Evolutionary conservation across 352 stramenopile species (phyloP), one percentile per base, ranked within the genome.

Genomic region (Phytophthora chlamydospora): DNA sequence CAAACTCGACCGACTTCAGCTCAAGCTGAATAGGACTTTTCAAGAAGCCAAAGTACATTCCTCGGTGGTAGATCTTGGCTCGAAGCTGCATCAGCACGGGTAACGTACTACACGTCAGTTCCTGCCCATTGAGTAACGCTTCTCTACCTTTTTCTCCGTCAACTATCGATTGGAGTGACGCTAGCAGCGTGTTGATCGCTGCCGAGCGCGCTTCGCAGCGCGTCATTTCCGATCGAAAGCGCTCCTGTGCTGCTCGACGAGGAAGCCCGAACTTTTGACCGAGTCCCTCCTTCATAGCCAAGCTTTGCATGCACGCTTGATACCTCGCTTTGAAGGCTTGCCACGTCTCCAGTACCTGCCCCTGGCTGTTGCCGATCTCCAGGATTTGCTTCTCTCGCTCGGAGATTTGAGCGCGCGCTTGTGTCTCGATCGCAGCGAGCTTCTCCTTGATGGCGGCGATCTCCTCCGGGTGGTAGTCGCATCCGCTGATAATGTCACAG

Each of bases 251-350:
- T 11, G 76, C 86, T 31, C 90, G 83, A 0, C 88, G 70, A 47
- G 91, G 91, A 19, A 92, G 65, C 12, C 91, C 89, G 34, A 93
- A 97, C 67, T 95, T 97, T 62, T 91, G 88, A 0, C 90, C 90
- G 0, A 98, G 70, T 0, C 91, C 90, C 60, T 97, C 88, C 47
- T 88, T 86, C 71, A 98, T 91, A 13, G 84, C 92, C 41, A 98
- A 62, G 34, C 62, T 85, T 54, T 95, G 88, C 16, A 91, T 58
- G 45, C 80, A 95, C n/a, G 43, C 24, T 29, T 93, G 80, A 61
- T 90, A 88, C 16, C 85, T 74, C 7, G 56, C 43, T 49, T 93
- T 87, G 72, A 97, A 97, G 5, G 64, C 41, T 27, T 78, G 48
- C 16, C 60, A 76, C 17, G 71, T 58, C 10, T 56, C 62, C n/a